Percentiles rank a stretch among this genome's conserved stretches.
Conservation (phyloP, 2,329 filamentous ascomycete species). For the Aureobasidium vineae region DNA sequence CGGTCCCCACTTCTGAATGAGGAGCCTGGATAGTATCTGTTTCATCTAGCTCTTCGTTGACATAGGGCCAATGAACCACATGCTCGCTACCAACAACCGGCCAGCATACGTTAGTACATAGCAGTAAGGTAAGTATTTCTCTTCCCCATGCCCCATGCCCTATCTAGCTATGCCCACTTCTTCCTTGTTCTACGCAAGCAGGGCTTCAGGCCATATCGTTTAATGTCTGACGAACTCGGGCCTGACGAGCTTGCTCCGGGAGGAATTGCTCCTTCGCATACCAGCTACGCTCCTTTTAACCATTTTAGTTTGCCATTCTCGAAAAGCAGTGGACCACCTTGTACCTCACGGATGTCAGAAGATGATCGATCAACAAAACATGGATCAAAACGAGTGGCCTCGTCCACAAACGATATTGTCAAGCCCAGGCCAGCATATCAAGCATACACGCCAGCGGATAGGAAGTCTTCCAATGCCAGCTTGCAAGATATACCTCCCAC, state of each 20-base stretch:
- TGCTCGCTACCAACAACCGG: conserved; percentile 2
- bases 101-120: not conserved
- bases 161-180: not conserved
- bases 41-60: conserved; percentile 3
- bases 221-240: not conserved
- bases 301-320: not conserved
- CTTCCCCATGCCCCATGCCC: not conserved
- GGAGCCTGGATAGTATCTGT: conserved; percentile 5
- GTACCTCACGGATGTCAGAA: not conserved
- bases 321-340: not conserved
- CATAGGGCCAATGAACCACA: conserved; percentile 4
- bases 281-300: not conserved
- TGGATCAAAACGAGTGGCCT: not conserved
- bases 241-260: conserved; percentile 1
- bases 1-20: conserved; percentile 13
- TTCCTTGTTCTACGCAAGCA: conserved; percentile 5
- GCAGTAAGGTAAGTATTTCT: conserved; percentile 18
- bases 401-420: not conserved
- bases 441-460: conserved; percentile 8
- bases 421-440: conserved; percentile 9
- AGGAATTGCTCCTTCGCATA: not conserved
- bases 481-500: not conserved
- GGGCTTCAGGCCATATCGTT: not conserved
- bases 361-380: not conserved
- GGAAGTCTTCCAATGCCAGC: conserved; percentile 2